Evolutionary conservation across 768 basidiomycete genomes (phyloP), one percentile per base, ranked within the genome.

Genomic region (Hydnomerulius pinastri): DNA sequence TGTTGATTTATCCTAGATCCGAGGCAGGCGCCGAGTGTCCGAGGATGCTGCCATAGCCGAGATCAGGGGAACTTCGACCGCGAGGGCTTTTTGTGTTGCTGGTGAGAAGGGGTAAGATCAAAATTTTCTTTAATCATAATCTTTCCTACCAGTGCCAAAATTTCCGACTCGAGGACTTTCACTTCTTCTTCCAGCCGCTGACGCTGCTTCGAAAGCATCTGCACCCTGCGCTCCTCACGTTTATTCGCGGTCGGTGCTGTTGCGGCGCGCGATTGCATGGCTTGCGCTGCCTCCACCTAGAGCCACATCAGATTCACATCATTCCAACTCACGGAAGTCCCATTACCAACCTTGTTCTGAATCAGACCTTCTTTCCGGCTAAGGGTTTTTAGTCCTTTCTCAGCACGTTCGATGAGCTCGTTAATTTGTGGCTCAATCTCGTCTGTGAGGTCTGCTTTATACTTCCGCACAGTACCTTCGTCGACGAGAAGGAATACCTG

Each of bases 341-440:
- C 11, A 25, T 20, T 52, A 1, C 66, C 8, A 29, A 88, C 90
- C 76, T 90, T 90, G 18, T 77, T 74, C 61, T 85, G 79, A 35
- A 90, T 68, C 40, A 76, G 61, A 40, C 70, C 75, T 55, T 87
- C 85, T 61, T 81, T 82, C 72, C 85, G 86, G 55, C 77, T 71
- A 46, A 92, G 66, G 8, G 72, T 62, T 24, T 78, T 75, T 28
- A 91, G 66, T 2, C 87, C 88, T 58, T 81, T 82, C 60, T 90
- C 85, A 1, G 88, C 84, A 20, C 81, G 78, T 48, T 81, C 76
- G 17, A 90, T 77, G 13, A 92, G 80, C 55, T 92, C 88, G 39
- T 76, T 80, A 17, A 92, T 85, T 25, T 86, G 82, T 15, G 90
- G 90, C 52, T 92, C 90, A 9, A 92, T 82, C 63, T 91, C 90